phyloP scores from a whole-genome alignment of 2,329 filamentous ascomycete genomes.

The Teratosphaeria destructans region DNA sequence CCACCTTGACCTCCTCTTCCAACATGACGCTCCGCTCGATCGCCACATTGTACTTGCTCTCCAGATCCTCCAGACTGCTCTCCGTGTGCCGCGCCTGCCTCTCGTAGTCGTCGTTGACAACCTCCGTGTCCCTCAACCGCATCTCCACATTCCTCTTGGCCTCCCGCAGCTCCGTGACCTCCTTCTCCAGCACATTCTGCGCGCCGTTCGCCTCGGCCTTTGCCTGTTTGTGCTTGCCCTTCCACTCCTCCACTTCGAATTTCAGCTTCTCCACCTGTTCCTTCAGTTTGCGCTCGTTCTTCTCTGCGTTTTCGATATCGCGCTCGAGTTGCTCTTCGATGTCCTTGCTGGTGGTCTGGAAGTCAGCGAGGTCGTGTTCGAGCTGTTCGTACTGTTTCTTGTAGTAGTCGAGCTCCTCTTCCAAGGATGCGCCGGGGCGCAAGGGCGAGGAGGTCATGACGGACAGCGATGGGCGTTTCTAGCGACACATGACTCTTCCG shows the following conservation, averaged over 20 bases:
- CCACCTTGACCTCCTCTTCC: slow-evolving; percentile 85
- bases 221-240: slow-evolving; percentile 94
- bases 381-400: slow-evolving; percentile 91
- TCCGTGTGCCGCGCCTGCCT: slow-evolving; percentile 91
- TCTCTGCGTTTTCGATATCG: slow-evolving; percentile 91
- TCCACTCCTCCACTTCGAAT: slow-evolving; percentile 97
- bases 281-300: slow-evolving; percentile 73
- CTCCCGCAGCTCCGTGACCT: slow-evolving; percentile 85
- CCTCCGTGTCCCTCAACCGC: slow-evolving; percentile 85
- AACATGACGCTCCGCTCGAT: slow-evolving; percentile 88
- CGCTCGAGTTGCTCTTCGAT: slow-evolving; percentile 90
- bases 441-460: slow-evolving; percentile 27
- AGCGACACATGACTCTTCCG: slow-evolving; percentile 20
- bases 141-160: slow-evolving; percentile 70
- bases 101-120: slow-evolving; percentile 97
- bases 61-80: slow-evolving; percentile 90
- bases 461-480: slow-evolving; percentile 18
- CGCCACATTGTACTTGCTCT: slow-evolving; percentile 90
- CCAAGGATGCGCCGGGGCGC: slow-evolving; percentile 31
- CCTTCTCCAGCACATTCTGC: slow-evolving; percentile 83
- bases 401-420: slow-evolving; percentile 85
- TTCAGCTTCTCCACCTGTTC: slow-evolving; percentile 75
- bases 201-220: slow-evolving; percentile 78
- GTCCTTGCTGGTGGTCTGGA: slow-evolving; percentile 87
- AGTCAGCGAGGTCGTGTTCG: slow-evolving; percentile 83